These are phyloP conservation scores for Apiotrichum montevideense DNA, from an alignment of 1,284 basidiomycete genomes.

Conservation along the genomic window DNA sequence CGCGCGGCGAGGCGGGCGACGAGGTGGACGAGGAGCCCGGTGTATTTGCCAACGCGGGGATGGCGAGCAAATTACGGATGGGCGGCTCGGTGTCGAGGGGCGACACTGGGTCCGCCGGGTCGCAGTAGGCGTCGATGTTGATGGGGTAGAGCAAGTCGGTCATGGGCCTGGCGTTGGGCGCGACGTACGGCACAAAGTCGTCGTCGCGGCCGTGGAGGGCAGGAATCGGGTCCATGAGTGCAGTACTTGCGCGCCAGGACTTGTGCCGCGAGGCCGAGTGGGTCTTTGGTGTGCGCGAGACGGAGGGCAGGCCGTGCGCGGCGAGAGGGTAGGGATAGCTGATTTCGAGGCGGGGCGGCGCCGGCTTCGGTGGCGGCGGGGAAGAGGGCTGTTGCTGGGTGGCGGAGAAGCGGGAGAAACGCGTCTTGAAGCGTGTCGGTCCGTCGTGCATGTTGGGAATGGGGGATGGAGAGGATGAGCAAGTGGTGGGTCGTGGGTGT, in stretches of 20 bases:
- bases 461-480: background rate
- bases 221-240: too few relatives aligned
- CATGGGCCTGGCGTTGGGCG: background rate
- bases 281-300: background rate
- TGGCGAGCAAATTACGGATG: too few relatives aligned
- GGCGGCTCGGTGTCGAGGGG: background rate
- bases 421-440: conserved; percentile 26
- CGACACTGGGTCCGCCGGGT: background rate
- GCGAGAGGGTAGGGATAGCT: too few relatives aligned
- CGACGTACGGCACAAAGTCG: too few relatives aligned
- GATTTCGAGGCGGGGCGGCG: background rate
- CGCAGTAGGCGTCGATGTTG: conserved; percentile 1
- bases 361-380: background rate
- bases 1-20: background rate
- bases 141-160: background rate
- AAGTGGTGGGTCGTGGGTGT: too few relatives aligned
- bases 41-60: too few relatives aligned
- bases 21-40: too few relatives aligned
- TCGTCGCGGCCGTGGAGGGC: too few relatives aligned
- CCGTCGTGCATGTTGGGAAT: conserved; percentile 1
- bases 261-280: too few relatives aligned
- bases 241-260: background rate
- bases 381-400: background rate
- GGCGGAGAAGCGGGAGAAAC: conserved; percentile 32
- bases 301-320: background rate